These are phyloP conservation scores for Globisporangium cylindrosporum DNA, from an alignment of 352 stramenopile genomes.

Conservation along the genomic window DNA sequence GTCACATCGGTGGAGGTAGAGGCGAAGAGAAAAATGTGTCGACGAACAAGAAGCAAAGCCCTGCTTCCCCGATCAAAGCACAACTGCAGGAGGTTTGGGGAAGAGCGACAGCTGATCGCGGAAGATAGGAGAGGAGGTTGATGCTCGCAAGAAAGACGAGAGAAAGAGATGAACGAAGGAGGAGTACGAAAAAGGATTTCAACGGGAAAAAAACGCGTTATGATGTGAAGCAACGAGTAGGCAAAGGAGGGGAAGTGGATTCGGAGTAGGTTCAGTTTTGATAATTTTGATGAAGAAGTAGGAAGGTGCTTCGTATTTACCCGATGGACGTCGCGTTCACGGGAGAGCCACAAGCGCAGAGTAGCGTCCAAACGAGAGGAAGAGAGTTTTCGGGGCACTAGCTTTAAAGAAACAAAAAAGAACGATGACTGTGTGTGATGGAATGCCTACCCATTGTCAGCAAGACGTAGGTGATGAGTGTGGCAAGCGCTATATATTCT, in stretches of 20 bases:
- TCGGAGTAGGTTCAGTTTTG: not conserved
- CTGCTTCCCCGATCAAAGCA: too few species aligned
- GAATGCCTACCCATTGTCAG: too few species aligned
- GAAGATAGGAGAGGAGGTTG: not conserved
- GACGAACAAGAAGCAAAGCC: too few species aligned
- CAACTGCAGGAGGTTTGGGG: too few species aligned
- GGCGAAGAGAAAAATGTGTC: too few species aligned
- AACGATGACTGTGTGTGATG: not conserved
- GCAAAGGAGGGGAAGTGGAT: not conserved
- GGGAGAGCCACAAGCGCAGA: not conserved
- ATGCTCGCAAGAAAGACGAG: not conserved
- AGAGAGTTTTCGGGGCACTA: not conserved
- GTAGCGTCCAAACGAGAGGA: not conserved
- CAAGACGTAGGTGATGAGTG: not conserved
- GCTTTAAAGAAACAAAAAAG: not conserved
- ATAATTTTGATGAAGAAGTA: not conserved
- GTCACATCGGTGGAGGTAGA: too few species aligned
- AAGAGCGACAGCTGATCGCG: not conserved
- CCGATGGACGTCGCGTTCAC: not conserved
- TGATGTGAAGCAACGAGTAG: not conserved
- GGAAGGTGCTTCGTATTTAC: not conserved
- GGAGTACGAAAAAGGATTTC: not conserved
- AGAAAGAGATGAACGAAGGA: not conserved
- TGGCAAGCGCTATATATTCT: constrained; percentile 5
- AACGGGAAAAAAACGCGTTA: not conserved